phyloP scores from a whole-genome alignment of 257 asterid species.

The Primulina tabacum region DNA sequence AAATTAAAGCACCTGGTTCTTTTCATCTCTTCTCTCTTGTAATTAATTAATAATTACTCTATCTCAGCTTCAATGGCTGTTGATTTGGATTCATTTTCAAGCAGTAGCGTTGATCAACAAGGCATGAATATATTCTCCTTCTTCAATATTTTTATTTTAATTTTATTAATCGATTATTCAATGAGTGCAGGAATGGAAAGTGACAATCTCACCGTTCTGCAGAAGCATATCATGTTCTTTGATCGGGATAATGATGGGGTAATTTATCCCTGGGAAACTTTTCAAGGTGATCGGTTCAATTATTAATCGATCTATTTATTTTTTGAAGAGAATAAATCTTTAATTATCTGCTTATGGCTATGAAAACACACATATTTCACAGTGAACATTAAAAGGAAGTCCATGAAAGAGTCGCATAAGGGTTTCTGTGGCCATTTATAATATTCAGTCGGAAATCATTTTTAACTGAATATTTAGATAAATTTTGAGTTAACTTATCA shows the following conservation, averaged over 20 bases:
- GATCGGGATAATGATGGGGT: conserved; percentile 71
- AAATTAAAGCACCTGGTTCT: not conserved
- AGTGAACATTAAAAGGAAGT: no score
- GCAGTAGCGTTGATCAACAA: not conserved
- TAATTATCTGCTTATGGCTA: no score
- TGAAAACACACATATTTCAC: no score
- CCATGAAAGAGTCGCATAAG: no score
- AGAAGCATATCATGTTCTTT: conserved; percentile 76
- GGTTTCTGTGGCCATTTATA: no score
- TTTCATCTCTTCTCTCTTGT: not conserved
- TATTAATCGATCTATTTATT: not conserved
- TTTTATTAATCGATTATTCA: no score
- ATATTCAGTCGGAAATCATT: no score
- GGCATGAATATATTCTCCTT: not conserved
- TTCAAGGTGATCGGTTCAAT: conserved; percentile 38
- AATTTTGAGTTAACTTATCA: not conserved
- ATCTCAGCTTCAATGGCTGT: not conserved
- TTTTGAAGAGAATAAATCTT: not conserved
- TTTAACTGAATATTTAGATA: not conserved
- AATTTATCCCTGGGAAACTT: conserved; percentile 76
- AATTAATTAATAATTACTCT: no score
- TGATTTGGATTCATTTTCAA: not conserved
- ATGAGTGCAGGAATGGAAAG: conserved; percentile 33
- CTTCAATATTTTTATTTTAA: not conserved
- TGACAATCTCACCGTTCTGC: conserved; percentile 43